Evolutionary conservation across 2,329 filamentous ascomycete species (phyloP), one percentile per base, ranked within the genome.

Genomic region (Sclerotinia sclerotiorum): DNA sequence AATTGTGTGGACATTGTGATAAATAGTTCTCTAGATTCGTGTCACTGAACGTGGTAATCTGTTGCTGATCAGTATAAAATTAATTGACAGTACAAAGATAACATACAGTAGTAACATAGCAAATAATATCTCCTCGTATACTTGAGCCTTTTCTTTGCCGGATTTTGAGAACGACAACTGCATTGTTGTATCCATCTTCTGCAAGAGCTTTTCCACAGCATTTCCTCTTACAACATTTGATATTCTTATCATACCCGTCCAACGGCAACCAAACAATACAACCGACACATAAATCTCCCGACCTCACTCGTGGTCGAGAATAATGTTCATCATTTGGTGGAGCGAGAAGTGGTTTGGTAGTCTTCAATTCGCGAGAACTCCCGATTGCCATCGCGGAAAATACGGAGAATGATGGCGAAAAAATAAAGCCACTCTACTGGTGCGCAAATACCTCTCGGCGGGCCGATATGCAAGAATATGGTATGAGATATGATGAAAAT

Each of bases 261-360:
- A 48, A 21, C 19, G 71, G 69, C 19, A 73, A 49, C 72, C 71
- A 73, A 29, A 73, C 66, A 44, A 73, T 70, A 42, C 69, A 72
- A 8, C 71, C 72, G 7, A 69, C 69, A 55, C 71, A 73, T 15
- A 73, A 21, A 65, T 73, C 70, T 2, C 66, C 58, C 42, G 58
- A 44, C n/a, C 60, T 19, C 19, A 65, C 60, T 65, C n/a, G 42
- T 65, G 60, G 60, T 42, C 60, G 46, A 63, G 56, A 35, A 39
- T 7, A 52, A 32, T 44, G 29, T 44, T 55, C 57, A 17, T 68
- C 65, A 63, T 52, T 46, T 29, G 65, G 65, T 32, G 48, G 65
- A 17, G 65, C 48, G 7, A 24, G 46, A 27, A 63, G 55, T 11
- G 48, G 6, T 29, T 39, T 42, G 10, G 15, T 51, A 51, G 32